phyloP scores from a whole-genome alignment of 2,329 filamentous ascomycete genomes.

The Curvularia lunata region DNA sequence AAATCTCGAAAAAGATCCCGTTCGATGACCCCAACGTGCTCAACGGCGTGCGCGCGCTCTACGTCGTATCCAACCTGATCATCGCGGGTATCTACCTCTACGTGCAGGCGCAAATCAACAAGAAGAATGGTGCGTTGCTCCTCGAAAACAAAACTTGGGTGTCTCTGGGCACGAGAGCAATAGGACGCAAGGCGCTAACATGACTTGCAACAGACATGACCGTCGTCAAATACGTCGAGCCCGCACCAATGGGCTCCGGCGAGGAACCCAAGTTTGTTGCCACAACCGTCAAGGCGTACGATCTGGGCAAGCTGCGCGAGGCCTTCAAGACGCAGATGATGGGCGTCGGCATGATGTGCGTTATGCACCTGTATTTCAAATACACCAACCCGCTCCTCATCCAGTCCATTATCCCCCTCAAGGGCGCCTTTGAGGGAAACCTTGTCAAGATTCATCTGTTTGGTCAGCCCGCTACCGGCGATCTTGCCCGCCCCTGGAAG shows the following conservation, averaged over 20 bases:
- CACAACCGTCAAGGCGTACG: conserved; percentile 95
- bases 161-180: background rate
- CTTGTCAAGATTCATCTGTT: conserved; percentile 94
- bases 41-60: conserved; percentile 67
- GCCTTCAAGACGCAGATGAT: conserved; percentile 91
- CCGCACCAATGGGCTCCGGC: conserved; percentile 86
- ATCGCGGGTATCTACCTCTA: conserved; percentile 87
- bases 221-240: conserved; percentile 98
- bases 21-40: conserved; percentile 85
- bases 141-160: too few species aligned
- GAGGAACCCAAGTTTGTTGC: conserved; percentile 97
- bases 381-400: conserved; percentile 99
- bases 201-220: conserved; percentile 73
- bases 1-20: conserved; percentile 92
- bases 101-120: conserved; percentile 83
- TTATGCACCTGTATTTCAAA: conserved; percentile 99
- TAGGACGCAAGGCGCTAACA: conserved; percentile 23
- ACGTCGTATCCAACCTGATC: conserved; percentile 76
- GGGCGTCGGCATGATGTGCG: conserved; percentile 96
- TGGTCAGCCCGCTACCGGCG: conserved; percentile 83
- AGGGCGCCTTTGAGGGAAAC: conserved; percentile 94
- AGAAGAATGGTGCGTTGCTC: conserved; percentile 83
- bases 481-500: conserved; percentile 97
- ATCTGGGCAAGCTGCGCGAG: conserved; percentile 80
- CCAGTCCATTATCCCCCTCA: conserved; percentile 97